Evolutionary conservation across 129 eudicot genomes (phyloP).

Genomic region (Ambrosia trifida): DNA sequence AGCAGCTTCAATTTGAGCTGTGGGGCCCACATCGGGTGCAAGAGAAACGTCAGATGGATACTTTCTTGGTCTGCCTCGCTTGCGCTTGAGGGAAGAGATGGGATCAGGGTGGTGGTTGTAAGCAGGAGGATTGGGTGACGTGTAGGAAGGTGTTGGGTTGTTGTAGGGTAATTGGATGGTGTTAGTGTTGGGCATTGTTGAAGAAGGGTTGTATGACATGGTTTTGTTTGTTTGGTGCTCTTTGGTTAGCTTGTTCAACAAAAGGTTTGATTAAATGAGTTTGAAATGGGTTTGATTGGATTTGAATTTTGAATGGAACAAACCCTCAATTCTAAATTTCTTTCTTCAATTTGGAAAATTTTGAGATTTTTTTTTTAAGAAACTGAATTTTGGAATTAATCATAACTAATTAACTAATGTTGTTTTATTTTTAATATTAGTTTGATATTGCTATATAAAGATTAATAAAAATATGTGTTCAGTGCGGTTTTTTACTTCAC

Average conservation of each 20-base stretch:
- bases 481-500: too few species aligned
- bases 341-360: too few species aligned
- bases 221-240: slow-evolving; percentile 5
- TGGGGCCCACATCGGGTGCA: slow-evolving; percentile 18
- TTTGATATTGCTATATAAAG: too few species aligned
- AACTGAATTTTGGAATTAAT: too few species aligned
- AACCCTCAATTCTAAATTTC: too few species aligned
- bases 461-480: too few species aligned
- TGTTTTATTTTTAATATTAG: too few species aligned
- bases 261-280: neutral
- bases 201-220: slow-evolving; percentile 25
- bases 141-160: slow-evolving; percentile 35
- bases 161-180: slow-evolving; percentile 33
- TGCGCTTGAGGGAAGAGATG: slow-evolving; percentile 30
- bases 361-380: too few species aligned
- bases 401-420: too few species aligned
- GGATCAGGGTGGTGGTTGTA: slow-evolving; percentile 23
- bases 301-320: neutral
- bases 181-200: slow-evolving; percentile 27
- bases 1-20: slow-evolving; percentile 7
- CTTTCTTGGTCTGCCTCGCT: slow-evolving; percentile 58
- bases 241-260: neutral
- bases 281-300: neutral
- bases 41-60: neutral
- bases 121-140: slow-evolving; percentile 22